Percentiles rank a stretch among this genome's conserved stretches.
phyloP scores from a whole-genome alignment of 306 rosid genomes.

The Sicyos baderoa region DNA sequence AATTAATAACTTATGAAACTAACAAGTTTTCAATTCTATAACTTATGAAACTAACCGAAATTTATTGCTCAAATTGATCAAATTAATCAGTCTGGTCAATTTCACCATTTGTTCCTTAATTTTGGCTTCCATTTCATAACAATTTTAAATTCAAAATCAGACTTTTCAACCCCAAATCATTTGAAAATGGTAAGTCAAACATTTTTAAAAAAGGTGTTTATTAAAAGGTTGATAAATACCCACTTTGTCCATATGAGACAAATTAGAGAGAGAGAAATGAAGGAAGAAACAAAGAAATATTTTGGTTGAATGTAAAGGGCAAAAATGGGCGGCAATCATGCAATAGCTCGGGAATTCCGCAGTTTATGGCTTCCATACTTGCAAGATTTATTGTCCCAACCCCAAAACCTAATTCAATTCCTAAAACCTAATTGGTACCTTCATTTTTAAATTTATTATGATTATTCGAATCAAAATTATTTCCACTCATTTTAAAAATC shows the following conservation, averaged over 20 bases:
- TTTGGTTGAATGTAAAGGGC: not conserved
- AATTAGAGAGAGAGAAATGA: not conserved
- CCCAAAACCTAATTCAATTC: too few species aligned
- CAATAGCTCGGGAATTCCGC: conserved; percentile 7
- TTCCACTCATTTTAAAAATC: too few species aligned
- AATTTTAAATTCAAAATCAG: not conserved
- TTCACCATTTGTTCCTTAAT: not conserved
- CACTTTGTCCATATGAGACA: not conserved
- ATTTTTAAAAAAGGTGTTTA: not conserved
- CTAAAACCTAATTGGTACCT: too few species aligned
- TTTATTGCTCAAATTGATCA: not conserved
- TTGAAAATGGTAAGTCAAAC: not conserved
- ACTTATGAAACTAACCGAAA: not conserved
- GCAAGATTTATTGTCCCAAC: too few species aligned
- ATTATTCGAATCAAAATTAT: too few species aligned
- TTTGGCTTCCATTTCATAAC: not conserved
- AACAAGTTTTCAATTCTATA: not conserved
- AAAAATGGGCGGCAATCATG: conserved; percentile 16
- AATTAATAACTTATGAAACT: not conserved
- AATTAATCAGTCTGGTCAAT: too few species aligned
- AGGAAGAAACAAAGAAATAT: not conserved
- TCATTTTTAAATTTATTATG: too few species aligned
- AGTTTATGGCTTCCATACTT: conserved; percentile 7
- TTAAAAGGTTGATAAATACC: not conserved
- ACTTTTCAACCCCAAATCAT: not conserved